Evolutionary conservation across 2,329 filamentous ascomycete species (phyloP), one percentile per base, ranked within the genome.

Genomic region (Colletotrichum sp.): DNA sequence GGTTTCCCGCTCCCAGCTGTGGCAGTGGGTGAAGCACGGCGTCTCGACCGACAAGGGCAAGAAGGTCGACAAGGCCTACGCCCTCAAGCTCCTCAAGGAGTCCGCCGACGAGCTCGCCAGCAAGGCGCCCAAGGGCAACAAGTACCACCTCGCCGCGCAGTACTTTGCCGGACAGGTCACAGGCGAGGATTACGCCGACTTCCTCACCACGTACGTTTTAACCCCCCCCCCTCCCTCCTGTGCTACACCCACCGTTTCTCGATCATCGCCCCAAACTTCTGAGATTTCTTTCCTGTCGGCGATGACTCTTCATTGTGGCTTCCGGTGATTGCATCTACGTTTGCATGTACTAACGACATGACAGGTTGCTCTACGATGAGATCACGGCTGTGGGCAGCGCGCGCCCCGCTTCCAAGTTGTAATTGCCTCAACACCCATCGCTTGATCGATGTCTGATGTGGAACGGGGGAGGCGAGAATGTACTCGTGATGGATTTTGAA

Each of bases 151-250:
- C 69, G 97, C 97, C 1, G 95, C 95, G 2, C 94, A 98, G 86
- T 99, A 99, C 88, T 98, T 99, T 83, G 92, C 95, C 39, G 89
- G 92, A 62, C 97, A 99, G 89, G 94, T 99, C 74, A 99, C 96
- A 5, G 97, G 97, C 72, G 97, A 99, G 89, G 96, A 98, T 80
- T 99, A 99, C 85, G 96, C 96, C 15, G 97, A 99, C 85, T 99
- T 99, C 88, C 87, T 99, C 88, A 98, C 95, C 9, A 87, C 88
- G 93, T 95, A 89, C 90, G 93, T 88, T 44, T 44, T 18, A 44
- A 24, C 24, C 24, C 24, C 24, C 24, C 36, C 36, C 69, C 21
- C 44, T 8, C 21, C 6, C 24, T 24, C 24, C 24, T 52, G 12
- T 59, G 69, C 16, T 15, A 28, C 24, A 60, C 8, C 59, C 30